Conservation (phyloP, 768 basidiomycete species). For the Cystobasidium ongulense region DNA sequence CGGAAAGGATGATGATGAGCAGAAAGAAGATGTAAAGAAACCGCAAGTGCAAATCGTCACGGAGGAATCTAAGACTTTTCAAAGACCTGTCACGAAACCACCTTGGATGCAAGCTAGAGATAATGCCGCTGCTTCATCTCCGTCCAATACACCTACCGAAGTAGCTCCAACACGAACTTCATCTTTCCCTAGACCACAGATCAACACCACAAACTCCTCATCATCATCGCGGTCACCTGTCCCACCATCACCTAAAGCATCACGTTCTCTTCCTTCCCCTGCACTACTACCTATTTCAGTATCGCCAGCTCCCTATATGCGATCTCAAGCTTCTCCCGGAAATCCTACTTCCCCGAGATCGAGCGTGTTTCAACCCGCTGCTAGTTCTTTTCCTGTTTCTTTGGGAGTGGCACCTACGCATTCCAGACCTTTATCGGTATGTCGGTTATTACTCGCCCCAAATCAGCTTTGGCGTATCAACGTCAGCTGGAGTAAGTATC, state of each 20-base stretch:
- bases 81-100: background rate
- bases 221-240: background rate
- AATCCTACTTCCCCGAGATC: background rate
- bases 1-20: background rate
- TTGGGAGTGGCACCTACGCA: conserved; percentile 26
- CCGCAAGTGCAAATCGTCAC: background rate
- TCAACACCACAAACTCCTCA: background rate
- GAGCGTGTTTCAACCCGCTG: background rate
- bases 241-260: conserved; percentile 8
- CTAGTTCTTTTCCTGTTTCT: conserved; percentile 22
- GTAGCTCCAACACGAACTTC: background rate
- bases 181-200: background rate
- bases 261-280: background rate
- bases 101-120: background rate
- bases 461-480: too few species aligned
- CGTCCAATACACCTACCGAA: background rate
- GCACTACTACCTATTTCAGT: conserved; percentile 17
- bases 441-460: too few species aligned
- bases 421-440: background rate
- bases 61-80: background rate
- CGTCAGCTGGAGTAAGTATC: too few species aligned
- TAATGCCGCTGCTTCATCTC: background rate
- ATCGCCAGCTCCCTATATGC: conserved; percentile 18
- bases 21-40: background rate
- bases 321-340: background rate